Conservation (phyloP, 352 stramenopile species). For the Globisporangium lucens region DNA sequence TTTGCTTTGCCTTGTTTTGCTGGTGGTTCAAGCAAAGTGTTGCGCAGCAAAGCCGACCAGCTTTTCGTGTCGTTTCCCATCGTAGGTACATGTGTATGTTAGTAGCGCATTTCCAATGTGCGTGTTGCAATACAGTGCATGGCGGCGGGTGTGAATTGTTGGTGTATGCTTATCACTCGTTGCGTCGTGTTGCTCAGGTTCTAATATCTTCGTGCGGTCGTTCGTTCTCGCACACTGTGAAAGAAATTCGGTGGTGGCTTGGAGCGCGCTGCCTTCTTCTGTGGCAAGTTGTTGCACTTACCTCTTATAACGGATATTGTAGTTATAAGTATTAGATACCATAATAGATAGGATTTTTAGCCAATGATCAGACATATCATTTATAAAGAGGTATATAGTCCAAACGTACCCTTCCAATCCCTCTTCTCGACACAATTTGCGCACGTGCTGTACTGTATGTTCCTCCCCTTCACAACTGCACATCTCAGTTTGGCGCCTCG, state of each 20-base stretch:
- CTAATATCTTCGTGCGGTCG: not conserved
- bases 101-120: too few species aligned
- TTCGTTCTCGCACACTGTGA: not conserved
- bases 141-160: too few species aligned
- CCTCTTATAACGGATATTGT: not conserved
- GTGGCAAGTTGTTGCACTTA: not conserved
- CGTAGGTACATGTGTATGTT: not conserved
- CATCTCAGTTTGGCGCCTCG: conserved; percentile 1
- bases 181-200: not conserved
- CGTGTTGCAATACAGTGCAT: too few species aligned
- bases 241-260: conserved; percentile 1
- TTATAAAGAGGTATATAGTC: not conserved
- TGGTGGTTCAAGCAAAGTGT: not conserved
- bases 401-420: not conserved
- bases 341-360: not conserved
- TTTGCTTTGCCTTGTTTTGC: not conserved
- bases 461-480: not conserved
- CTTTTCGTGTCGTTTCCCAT: not conserved
- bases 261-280: not conserved
- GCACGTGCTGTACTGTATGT: not conserved
- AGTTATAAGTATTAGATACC: not conserved
- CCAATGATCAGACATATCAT: not conserved
- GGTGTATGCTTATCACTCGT: not conserved
- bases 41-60: not conserved
- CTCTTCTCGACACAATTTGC: not conserved